These are phyloP conservation scores for Pythium vanterpoolii DNA, from an alignment of 352 stramenopile species.

Conservation along the genomic window DNA sequence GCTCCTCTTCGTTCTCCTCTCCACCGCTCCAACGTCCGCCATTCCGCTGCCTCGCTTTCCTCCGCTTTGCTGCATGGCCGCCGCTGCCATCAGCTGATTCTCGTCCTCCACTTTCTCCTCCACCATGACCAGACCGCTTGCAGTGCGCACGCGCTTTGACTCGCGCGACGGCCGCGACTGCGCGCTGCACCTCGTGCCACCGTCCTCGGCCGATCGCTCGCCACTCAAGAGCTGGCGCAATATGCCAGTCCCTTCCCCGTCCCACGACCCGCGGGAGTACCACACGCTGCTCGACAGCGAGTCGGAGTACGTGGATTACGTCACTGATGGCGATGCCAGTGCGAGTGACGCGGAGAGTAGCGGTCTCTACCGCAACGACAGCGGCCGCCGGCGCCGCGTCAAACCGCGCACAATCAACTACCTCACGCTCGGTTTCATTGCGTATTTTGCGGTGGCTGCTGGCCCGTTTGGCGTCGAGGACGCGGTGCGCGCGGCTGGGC, in stretches of 20 bases:
- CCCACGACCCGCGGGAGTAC: constrained; percentile 21
- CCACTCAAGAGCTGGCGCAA: constrained; percentile 76
- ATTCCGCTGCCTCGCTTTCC: not conserved
- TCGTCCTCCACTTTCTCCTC: not conserved
- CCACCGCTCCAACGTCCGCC: not conserved
- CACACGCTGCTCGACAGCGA: constrained; percentile 52
- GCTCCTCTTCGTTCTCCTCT: not conserved
- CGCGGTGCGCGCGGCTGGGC: constrained; percentile 63
- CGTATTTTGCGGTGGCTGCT: constrained; percentile 78
- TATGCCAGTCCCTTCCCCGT: constrained; percentile 39
- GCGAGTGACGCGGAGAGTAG: not conserved
- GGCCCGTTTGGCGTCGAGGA: constrained; percentile 80
- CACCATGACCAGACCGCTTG: constrained; percentile 8
- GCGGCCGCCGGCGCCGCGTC: constrained; percentile 32
- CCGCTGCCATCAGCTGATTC: not conserved
- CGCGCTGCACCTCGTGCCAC: constrained; percentile 58
- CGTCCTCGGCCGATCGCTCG: constrained; percentile 71
- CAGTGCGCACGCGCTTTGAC: constrained; percentile 65
- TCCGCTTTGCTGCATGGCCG: not conserved
- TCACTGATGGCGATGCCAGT: not conserved
- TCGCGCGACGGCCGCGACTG: constrained; percentile 42
- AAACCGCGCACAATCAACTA: constrained; percentile 68
- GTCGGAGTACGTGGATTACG: constrained; percentile 29
- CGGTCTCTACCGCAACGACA: constrained; percentile 25
- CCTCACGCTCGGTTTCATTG: constrained; percentile 80